Base-by-base conservation (phyloP, 1,139 yeast genomes). In the Suhomyces yuchorum region DNA sequence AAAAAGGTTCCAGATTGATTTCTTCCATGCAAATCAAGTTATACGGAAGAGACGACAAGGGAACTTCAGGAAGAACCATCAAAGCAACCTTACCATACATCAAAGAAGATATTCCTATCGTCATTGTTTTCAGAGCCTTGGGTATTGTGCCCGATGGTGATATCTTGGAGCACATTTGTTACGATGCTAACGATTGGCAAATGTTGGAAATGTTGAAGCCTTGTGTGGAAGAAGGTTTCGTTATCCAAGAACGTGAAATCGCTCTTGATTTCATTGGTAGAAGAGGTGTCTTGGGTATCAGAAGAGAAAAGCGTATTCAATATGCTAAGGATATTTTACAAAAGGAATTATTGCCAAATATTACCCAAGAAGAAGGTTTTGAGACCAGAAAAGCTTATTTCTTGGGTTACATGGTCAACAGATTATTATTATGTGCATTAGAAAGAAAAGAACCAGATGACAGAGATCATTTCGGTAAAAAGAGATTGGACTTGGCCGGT, bases 91-190 rank as follows among this genome's bases (percentile, higher is more conserved):
- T 93, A 59, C 99, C 99, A 1, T 95, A 93, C 63, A 92, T 95
- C 59, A 90, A 91, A 66, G 95, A 93, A 60, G 99, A 93, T 67
- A 87, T 93, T 53, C 99, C 99, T 33, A 92, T 93, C 60, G 97
- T 93, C 30, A 86, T 93, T 64, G 97, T 95, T 17, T 93, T 93
- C 71, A 82, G 99, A 76, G 99, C 99, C 15, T 78, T 95, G 55
- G 99, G 99, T 58, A 95, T 93, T 48, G 97, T 95, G 20, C 98
- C 98, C 22, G 99, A 93, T 75, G 98, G 99, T 67, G 99, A 95
- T 74, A 95, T 93, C 62, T 77, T 95, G 60, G 98, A 93, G 70
- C 99, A 93, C 68, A 93, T 93, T 51, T 95, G 99, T 74, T 95
- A 92, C 67, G 99, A 93, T 69, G 92, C 92, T 50, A 88, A 87